Evolutionary conservation across 306 rosid genomes (phyloP), one percentile per base, ranked within the genome.

Genomic region (Lagenaria siceraria): DNA sequence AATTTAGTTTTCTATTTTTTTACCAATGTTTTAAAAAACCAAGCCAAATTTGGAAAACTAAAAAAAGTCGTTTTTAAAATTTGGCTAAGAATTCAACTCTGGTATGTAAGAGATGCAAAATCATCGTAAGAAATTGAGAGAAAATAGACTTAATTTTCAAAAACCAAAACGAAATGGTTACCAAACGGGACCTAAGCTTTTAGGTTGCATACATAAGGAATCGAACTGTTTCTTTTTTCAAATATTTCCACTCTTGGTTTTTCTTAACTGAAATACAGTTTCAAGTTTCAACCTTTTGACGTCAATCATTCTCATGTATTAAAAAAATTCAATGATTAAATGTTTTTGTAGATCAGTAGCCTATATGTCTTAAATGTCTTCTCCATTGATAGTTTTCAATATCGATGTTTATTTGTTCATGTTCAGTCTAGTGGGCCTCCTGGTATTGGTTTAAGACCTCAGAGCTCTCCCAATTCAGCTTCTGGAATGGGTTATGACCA

Each of bases 401-500:
- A 42, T 62, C n/a, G 35, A 59, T 36, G 61, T 70, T 68, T 21
- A 9, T 75, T 80, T 77, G 48, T 77, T 29, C 13, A 36, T 43
- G 53, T 84, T 73, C 83, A 96, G 99, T 83, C 96, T 36, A 88
- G 93, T 72, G 98, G 96, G 54, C 91, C 99, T 83, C 99, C 97
- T 76, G 99, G 96, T 62, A 89, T 92, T 86, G 99, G 99, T 80
- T 81, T 90, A 84, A 92, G 98, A 82, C 92, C 97, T 52, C 72
- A 88, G 80, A 95, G 86, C 84, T 90, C 99, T 69, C 89, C 88
- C 46, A 92, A 84, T 85, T 52, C 93, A 48, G 96, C 89, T 77
- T 90, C 97, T 84, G 93, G 97, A 35, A 82, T 90, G 97, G 90
- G 93, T 77, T 90, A 92, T 35, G 97, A 90, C 79, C 99, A 90